phyloP scores from a whole-genome alignment of 192 early-diverging fungal species.

The Phlyctochytrium planicorne region DNA sequence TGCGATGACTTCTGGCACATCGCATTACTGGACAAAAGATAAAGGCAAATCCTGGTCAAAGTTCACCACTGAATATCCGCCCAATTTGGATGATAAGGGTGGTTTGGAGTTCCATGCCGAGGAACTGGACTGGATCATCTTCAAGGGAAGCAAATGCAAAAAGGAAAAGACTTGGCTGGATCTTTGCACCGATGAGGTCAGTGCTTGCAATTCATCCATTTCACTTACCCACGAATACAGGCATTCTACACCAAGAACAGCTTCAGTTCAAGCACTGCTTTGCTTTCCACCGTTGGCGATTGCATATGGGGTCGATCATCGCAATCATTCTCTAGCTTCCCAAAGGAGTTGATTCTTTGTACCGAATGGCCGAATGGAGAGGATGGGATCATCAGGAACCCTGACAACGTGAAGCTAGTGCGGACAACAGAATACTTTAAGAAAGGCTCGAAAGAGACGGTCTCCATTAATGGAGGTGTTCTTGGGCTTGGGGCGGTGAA shows the following conservation, averaged over 20 bases:
- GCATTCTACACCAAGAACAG: conserved; percentile 54
- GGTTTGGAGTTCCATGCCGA: conserved; percentile 70
- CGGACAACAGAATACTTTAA: conserved; percentile 74
- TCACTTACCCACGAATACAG: conserved; percentile 2
- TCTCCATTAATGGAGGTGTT: conserved; percentile 68
- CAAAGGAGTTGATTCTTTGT: conserved; percentile 73
- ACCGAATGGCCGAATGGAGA: conserved; percentile 37
- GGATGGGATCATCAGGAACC: conserved; percentile 26
- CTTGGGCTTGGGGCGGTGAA: conserved; percentile 71
- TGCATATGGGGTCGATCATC: conserved; percentile 76
- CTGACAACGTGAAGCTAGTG: conserved; percentile 50
- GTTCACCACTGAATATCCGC: conserved; percentile 47
- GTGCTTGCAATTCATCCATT: neutral
- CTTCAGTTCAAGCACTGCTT: conserved; percentile 57
- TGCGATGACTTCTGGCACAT: conserved; percentile 47
- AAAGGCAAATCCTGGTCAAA: conserved; percentile 55
- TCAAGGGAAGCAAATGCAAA: conserved; percentile 57
- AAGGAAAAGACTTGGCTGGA: conserved; percentile 32
- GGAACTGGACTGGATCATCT: conserved; percentile 64
- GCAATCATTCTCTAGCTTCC: conserved; percentile 56
- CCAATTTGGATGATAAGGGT: conserved; percentile 21
- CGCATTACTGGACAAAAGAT: conserved; percentile 63
- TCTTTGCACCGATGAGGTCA: conserved; percentile 12
- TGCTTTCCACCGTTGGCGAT: conserved; percentile 53
- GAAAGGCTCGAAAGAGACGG: conserved; percentile 32